A percentile compares a stretch with the other conserved stretches of the same genome.
phyloP scores from a whole-genome alignment of 179 eudicot genomes.

The Amaranthus tricolor region DNA sequence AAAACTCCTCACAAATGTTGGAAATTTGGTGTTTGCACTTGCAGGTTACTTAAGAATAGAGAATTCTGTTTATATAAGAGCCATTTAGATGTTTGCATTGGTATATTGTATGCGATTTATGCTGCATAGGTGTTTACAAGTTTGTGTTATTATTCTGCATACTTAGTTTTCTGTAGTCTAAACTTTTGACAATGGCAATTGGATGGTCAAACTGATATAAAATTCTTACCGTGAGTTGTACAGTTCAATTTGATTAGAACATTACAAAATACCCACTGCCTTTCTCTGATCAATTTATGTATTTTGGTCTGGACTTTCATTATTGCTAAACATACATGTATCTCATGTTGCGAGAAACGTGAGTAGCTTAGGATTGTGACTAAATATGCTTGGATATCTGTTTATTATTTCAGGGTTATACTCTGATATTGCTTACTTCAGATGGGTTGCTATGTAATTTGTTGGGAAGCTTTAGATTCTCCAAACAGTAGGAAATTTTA shows the following conservation, averaged over 20 bases:
- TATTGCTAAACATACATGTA: background rate
- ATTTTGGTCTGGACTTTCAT: background rate
- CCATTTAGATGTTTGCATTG: background rate
- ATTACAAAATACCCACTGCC: background rate
- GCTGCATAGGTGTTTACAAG: no score
- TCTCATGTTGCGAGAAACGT: background rate
- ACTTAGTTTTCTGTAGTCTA: background rate
- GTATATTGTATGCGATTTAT: no score
- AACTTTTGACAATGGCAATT: background rate
- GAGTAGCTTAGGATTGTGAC: no score
- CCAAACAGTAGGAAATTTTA: background rate
- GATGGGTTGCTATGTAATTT: no score
- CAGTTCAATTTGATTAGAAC: background rate
- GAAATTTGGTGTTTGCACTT: background rate
- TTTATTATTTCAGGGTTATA: no score
- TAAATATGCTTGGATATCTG: no score
- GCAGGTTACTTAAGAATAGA: background rate
- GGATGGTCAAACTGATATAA: background rate
- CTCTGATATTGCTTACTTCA: no score
- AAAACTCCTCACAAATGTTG: no score
- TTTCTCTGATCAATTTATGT: background rate
- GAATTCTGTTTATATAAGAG: background rate
- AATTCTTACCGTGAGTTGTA: background rate
- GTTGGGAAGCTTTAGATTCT: background rate
- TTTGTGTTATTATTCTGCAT: no score